These are phyloP conservation scores for Theileria sp. DNA, from an alignment of 169 alveolate genomes.

Conservation along the genomic window DNA sequence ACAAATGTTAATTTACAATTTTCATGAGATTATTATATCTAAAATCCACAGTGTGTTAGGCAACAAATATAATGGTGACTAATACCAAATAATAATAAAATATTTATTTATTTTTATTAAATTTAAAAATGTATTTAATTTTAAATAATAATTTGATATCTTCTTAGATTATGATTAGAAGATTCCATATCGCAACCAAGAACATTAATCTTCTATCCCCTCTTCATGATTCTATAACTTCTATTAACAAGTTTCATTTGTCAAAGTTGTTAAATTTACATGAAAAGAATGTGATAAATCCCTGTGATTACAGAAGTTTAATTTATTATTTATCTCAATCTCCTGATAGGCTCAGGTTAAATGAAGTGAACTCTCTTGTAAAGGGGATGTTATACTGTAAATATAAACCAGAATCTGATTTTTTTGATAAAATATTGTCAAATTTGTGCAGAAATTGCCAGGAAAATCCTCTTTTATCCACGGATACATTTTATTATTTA, in stretches of 20 bases:
- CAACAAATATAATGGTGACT: neutral
- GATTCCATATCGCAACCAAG: neutral
- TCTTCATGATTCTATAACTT: neutral
- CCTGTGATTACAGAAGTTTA: neutral
- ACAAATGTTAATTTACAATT: neutral
- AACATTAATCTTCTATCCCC: neutral
- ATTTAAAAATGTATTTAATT: neutral
- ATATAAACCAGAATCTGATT: neutral
- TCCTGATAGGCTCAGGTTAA: neutral
- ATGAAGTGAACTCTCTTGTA: neutral
- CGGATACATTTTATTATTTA: slow-evolving; percentile 6
- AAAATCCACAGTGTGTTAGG: neutral
- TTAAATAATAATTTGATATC: neutral
- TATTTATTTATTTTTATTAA: neutral
- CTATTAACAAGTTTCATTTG: neutral
- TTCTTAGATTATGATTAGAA: slow-evolving; percentile 3
- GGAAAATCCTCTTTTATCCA: neutral
- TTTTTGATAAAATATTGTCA: neutral
- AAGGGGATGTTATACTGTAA: neutral
- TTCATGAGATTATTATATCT: neutral
- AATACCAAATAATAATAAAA: neutral
- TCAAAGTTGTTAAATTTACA: neutral
- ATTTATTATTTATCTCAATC: neutral
- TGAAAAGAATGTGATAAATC: neutral
- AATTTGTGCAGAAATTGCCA: neutral